phyloP scores from a whole-genome alignment of 768 basidiomycete genomes.

The Mycena rebaudengoi region DNA sequence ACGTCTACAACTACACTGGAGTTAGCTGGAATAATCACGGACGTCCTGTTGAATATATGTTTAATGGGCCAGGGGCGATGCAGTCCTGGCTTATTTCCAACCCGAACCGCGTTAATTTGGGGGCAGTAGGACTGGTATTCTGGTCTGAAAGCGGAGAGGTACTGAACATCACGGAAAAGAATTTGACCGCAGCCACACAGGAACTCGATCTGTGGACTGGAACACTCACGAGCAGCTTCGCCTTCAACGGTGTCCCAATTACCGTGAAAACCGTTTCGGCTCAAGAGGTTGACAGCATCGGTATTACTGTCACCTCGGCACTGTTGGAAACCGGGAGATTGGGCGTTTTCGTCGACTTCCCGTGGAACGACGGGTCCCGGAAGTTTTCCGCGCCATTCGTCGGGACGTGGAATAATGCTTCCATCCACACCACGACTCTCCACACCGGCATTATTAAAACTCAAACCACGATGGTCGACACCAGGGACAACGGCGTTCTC shows the following conservation, averaged over 20 bases:
- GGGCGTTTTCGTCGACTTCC: constrained; percentile 64
- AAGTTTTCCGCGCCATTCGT: constrained; percentile 70
- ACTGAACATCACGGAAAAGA: constrained; percentile 45
- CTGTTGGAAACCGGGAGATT: constrained; percentile 49
- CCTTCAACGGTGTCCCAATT: constrained; percentile 43
- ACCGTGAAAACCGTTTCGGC: constrained; percentile 50
- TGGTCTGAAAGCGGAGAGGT: constrained; percentile 35
- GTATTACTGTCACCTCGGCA: constrained; percentile 48
- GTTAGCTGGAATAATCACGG: constrained; percentile 61
- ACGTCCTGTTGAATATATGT: constrained; percentile 58
- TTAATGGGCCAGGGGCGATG: constrained; percentile 47
- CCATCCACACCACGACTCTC: constrained; percentile 57
- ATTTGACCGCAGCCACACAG: constrained; percentile 48
- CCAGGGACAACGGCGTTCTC: too few species aligned
- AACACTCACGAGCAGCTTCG: constrained; percentile 55
- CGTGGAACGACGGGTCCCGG: constrained; percentile 63
- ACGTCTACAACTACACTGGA: constrained; percentile 58
- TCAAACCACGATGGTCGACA: too few species aligned
- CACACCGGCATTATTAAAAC: too few species aligned
- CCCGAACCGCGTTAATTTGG: constrained; percentile 66
- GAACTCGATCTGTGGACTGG: constrained; percentile 67
- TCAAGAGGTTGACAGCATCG: constrained; percentile 50
- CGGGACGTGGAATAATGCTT: constrained; percentile 55
- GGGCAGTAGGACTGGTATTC: constrained; percentile 58
- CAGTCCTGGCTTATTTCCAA: constrained; percentile 66